These are phyloP conservation scores for Cercospora brassicicola DNA, from an alignment of 2,329 filamentous ascomycete species.

Conservation along the genomic window DNA sequence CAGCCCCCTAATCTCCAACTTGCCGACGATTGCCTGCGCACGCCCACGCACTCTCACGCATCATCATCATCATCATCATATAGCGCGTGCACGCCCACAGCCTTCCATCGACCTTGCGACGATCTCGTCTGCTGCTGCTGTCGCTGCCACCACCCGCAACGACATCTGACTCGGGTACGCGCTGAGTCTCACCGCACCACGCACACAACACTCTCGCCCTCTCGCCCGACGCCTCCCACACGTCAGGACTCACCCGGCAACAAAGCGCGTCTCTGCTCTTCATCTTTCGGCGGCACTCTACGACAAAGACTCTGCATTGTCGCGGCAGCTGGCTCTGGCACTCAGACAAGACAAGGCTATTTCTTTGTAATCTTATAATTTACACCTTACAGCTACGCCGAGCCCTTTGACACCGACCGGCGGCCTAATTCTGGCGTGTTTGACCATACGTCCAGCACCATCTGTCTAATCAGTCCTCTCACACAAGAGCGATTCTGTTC, in stretches of 20 bases:
- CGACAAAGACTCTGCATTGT: constrained; percentile 28
- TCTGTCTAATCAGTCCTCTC: constrained; percentile 25
- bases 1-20: background rate
- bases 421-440: constrained; percentile 34
- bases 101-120: constrained; percentile 3
- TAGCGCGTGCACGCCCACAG: background rate
- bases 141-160: background rate
- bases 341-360: constrained; percentile 26
- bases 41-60: background rate
- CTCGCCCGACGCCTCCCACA: background rate
- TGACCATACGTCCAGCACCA: constrained; percentile 17
- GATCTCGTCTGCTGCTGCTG: constrained; percentile 4
- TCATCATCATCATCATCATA: background rate
- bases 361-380: constrained; percentile 39
- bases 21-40: background rate
- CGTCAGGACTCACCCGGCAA: constrained; percentile 8
- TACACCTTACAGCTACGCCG: constrained; percentile 30
- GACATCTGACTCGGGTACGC: background rate
- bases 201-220: background rate
- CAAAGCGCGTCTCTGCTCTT: constrained; percentile 14
- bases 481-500: constrained; percentile 24
- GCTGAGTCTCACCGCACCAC: background rate
- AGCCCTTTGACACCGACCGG: constrained; percentile 33
- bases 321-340: constrained; percentile 26
- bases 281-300: constrained; percentile 26